Evolutionary conservation across 176 grass and related monocot genomes (phyloP), one percentile per base, ranked within the genome.

Genomic region (Musa acuminata): DNA sequence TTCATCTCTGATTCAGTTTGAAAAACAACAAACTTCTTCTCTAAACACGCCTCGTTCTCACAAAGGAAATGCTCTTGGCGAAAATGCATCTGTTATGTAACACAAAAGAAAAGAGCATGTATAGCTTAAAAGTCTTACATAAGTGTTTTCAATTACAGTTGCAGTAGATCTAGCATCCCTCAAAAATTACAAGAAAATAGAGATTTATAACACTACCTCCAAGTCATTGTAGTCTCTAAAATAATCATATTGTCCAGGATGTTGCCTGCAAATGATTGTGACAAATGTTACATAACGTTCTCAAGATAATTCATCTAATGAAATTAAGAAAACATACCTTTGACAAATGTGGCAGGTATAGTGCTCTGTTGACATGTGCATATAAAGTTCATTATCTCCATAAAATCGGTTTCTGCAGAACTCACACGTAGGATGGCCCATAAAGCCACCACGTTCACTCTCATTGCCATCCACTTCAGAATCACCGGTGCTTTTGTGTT

Each of bases 391-490:
- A 79, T 99, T 99, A 53, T 99, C 95, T 72, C 95, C 95, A 87
- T 99, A 99, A 83, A 99, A 89, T 17, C 86, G 67, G n/a, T 67
- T 79, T 80, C 74, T 99, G 80, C 95, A 99, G 50, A 82, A 99
- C 60, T 94, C 86, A 49, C 95, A 99, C 75, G 77, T 63, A 1
- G 95, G 95, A 69, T 99, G 95, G 66, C 95, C 95, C 49, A 72
- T 21, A 80, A 99, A 99, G 72, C 95, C 95, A 72, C 84, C 84
- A 62, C 88, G 90, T 73, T 98, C 95, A 80, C 85, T 85, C 73
- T 99, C 90, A 80, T 86, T 91, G 55, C 95, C 95, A 93, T 99
- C 95, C 43, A 99, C 95, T 73, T 99, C 95, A 72, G 90, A 89
- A 78, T 94, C 95, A 53, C 90, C 90, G 54, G 82, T 85, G 72